phyloP scores from a whole-genome alignment of 768 basidiomycete genomes.

The Lactifluus subvellereus region DNA sequence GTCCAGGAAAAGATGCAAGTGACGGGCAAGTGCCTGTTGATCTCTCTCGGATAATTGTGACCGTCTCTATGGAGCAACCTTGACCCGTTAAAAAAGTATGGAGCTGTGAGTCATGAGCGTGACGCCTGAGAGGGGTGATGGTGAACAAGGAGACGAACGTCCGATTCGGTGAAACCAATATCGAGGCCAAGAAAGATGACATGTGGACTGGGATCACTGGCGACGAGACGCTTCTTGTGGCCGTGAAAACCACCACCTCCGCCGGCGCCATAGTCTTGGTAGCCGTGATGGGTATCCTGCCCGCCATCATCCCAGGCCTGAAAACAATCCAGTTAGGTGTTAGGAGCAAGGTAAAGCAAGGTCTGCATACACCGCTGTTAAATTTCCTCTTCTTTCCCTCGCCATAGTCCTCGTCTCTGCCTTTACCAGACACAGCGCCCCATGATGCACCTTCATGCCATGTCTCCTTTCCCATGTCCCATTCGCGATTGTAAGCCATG shows the following conservation, averaged over 20 bases:
- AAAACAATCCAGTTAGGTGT: slow-evolving; percentile 21
- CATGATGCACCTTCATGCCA: slow-evolving; percentile 44
- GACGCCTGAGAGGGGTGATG: slow-evolving; percentile 28
- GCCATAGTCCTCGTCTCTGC: slow-evolving; percentile 63
- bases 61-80: slow-evolving; percentile 74
- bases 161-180: slow-evolving; percentile 86
- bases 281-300: slow-evolving; percentile 33
- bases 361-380: slow-evolving; percentile 60
- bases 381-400: slow-evolving; percentile 77
- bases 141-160: slow-evolving; percentile 56
- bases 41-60: slow-evolving; percentile 96
- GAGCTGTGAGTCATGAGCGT: slow-evolving; percentile 46
- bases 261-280: slow-evolving; percentile 28
- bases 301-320: slow-evolving; percentile 46
- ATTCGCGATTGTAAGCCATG: slow-evolving; percentile 57
- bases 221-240: slow-evolving; percentile 69
- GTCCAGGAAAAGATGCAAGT: slow-evolving; percentile 56
- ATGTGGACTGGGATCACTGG: slow-evolving; percentile 85
- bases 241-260: slow-evolving; percentile 23
- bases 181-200: slow-evolving; percentile 95
- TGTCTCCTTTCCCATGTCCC: slow-evolving; percentile 72
- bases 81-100: slow-evolving; percentile 69
- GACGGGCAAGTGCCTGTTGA: slow-evolving; percentile 91
- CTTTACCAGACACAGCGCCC: slow-evolving; percentile 40
- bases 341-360: background rate